phyloP scores from a whole-genome alignment of 345 rosid species.

The Rhodamnia rubescens region DNA sequence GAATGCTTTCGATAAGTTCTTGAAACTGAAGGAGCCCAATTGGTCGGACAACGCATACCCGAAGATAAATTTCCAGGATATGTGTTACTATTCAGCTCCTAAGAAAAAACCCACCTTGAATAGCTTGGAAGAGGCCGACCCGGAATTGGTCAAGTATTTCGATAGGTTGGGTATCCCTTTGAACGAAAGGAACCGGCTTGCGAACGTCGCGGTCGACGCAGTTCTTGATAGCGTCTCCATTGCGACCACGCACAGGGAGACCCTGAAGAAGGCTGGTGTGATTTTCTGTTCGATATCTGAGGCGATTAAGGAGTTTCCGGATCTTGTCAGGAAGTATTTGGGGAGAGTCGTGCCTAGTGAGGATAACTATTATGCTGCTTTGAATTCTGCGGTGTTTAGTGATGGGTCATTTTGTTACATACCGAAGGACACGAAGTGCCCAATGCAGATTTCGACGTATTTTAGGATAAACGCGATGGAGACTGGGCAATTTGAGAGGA shows the following conservation, averaged over 20 bases:
- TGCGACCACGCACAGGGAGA: conserved; percentile 80
- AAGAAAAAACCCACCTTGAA: conserved; percentile 71
- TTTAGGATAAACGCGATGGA: conserved; percentile 81
- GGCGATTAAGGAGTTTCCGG: conserved; percentile 68
- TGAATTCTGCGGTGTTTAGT: conserved; percentile 91
- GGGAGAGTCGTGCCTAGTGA: conserved; percentile 85
- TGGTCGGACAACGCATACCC: conserved; percentile 89
- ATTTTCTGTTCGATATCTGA: conserved; percentile 89
- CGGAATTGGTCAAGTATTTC: conserved; percentile 63
- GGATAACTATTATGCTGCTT: conserved; percentile 79
- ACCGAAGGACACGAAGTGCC: conserved; percentile 74
- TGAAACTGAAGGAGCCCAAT: conserved; percentile 56
- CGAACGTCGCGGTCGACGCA: conserved; percentile 89
- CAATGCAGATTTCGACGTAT: conserved; percentile 88
- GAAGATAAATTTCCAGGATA: conserved; percentile 60
- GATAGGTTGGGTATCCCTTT: conserved; percentile 64
- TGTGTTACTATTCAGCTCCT: conserved; percentile 85
- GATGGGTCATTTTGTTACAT: conserved; percentile 82
- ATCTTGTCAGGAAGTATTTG: conserved; percentile 64
- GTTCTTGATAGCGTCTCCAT: conserved; percentile 90
- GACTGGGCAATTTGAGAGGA: conserved; percentile 98
- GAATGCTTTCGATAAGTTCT: conserved; percentile 63
- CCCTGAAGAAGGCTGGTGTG: conserved; percentile 60
- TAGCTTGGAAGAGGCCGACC: conserved; percentile 85
- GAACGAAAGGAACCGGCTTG: conserved; percentile 61